Evolutionary conservation across 805 yeast genomes (phyloP), one percentile per base, ranked within the genome.

Genomic region (Debaryomyces hansenii): DNA sequence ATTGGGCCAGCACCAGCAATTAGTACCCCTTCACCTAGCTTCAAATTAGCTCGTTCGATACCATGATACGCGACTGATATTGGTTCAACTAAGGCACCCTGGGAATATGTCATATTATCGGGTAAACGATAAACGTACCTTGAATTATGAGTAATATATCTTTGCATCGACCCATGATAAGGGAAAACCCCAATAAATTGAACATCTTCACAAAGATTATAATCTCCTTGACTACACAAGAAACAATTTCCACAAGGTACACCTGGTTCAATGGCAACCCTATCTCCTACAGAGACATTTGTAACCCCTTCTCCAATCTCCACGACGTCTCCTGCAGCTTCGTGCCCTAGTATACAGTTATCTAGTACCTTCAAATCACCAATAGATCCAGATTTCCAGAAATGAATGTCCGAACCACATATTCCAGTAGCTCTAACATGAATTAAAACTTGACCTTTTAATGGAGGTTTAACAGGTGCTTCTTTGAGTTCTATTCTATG

Each of bases 1-100:
- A 80, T 80, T n/a, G 84, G 84, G 18, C 84, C 84, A 14, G 83
- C 82, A 43, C 85, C 85, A 36, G 75, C 69, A 43, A 80, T 65
- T 39, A 75, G 57, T 10, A 67, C 69, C 20, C 79, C 77, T 51
- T 73, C 74, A 42, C 83, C 83, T n/a, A 77, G 56, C 44, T 63
- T 64, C 37, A 80, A 60, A 14, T 74, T 48, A 8, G 81, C 72
- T 52, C 76, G 65, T 53, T 70, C 72, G 39, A 80, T 67, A 21
- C 81, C 84, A 44, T 78, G 80, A 44, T 74, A 67, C 2, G 78
- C 82, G 40, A 80, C 85, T 14, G 77, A 67, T 29, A 80, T 63
- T 2, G 83, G 83, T 62, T 80, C 84, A 16, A 78, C 76, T 43
- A 80, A 57, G 1, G 84, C 83, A 31, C 83, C 85, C 52, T 77